Evolutionary conservation across 768 basidiomycete species (phyloP), one percentile per base, ranked within the genome.

Genomic region (Albatrellus ellisii): DNA sequence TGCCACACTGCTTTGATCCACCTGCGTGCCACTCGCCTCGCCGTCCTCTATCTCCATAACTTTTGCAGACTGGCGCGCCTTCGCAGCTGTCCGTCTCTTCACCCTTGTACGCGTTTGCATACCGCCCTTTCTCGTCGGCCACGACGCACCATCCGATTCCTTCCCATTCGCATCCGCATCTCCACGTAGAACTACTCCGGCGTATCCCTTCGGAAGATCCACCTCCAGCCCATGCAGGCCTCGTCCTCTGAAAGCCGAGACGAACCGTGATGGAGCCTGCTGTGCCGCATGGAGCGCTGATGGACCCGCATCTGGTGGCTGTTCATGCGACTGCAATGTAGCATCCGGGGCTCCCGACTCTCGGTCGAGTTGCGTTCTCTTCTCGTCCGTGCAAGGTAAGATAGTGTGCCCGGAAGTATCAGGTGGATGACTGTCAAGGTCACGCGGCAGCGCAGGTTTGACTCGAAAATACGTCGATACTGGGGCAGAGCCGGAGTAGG

Each of bases 191-290:
- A 88, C 67, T 9, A 87, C 50, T 5, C 87, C 87, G 0, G 62
- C 52, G 52, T 84, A 89, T 0, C 84, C 84, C 5, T 59, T 52
- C 1, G 85, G 86, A 0, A 88, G 49, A 15, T 63, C 59, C 1
- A 85, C 64, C 12, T 66, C 63, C 15, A 79, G 58, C 1, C 87
- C 84, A 33, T 82, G 79, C 29, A 90, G 65, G 10, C 64, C 67
- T n/a, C 87, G 64, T 9, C 87, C 87, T 2, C 87, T 68, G 59
- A 89, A 90, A 0, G 81, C 62, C 9, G 86, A 77, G 0, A 70
- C 53, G 34, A 72, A 74, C 33, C 69, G 73, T 42, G 58, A 59
- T 45, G 14, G 54, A 7, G 39, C 15, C 4, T 18, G 15, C 2
- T 32, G 34, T 25, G 7, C 25, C 24, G 24, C 39, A 31, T 8